Evolutionary conservation across 2,329 filamentous ascomycete species (phyloP), one percentile per base, ranked within the genome.

Genomic region (Fusarium verrucosum): DNA sequence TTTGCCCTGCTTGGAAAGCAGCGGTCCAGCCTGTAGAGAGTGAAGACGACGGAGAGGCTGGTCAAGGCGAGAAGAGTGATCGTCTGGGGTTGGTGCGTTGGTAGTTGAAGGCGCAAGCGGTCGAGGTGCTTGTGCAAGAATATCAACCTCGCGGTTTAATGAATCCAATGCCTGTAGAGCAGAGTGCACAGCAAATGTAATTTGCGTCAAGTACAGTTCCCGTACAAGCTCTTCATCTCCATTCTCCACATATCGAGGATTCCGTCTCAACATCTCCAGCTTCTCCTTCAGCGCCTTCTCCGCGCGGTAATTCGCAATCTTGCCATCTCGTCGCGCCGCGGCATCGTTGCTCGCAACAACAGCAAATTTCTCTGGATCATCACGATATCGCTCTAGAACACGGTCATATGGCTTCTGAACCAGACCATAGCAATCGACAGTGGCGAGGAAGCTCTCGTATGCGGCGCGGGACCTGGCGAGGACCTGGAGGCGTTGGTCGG

Each of bases 161-260:
- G 91, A 87, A 76, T 98, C 95, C n/a, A 99, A 85, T 1, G 89
- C 85, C 74, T 95, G 91, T 71, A 98, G 96, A 7, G 93, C 84
- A 74, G 91, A 87, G 76, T 97, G 92, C 4, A 89, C 85, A 71
- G 85, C 87, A 64, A 93, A 88, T 17, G 85, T 81, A 38, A 97
- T 80, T 68, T 92, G 88, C 1, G 93, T 88, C 25, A 97, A 81
- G 72, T 96, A 88, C 26, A 96, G 82, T 62, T 91, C 85, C 44
- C 95, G 88, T 14, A 93, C 85, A n/a, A 89, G 84, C 69, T 94
- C 91, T 54, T 99, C 95, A 71, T 98, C 95, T 41, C 89, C 87
- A 13, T 87, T 78, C 10, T 85, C 81, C 41, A 87, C 84, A 58
- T 90, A 79, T 65, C 78, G 70, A 37, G 80, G 80, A 37, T 82